Conservation (phyloP, 164 flowering plant genomes). For the Stephania yunnanensis region DNA sequence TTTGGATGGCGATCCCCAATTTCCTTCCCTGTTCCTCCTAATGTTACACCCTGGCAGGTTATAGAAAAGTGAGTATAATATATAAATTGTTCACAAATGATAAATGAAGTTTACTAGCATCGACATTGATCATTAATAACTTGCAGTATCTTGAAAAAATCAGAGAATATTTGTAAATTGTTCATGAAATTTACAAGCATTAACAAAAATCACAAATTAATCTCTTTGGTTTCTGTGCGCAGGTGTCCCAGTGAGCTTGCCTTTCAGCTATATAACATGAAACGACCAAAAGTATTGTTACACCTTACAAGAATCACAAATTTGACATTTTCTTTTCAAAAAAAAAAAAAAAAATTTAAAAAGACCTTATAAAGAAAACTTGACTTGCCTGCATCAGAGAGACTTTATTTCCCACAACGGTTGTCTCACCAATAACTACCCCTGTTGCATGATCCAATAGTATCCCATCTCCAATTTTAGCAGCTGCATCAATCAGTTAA, state of each 20-base stretch:
- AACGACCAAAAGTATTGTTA: no score
- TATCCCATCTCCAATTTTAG: conserved; percentile 79
- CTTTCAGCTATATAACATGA: no score
- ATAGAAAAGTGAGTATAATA: conserved; percentile 1
- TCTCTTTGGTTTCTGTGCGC: background rate
- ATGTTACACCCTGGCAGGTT: conserved; percentile 56
- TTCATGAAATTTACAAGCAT: background rate
- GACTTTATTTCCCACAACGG: conserved; percentile 75
- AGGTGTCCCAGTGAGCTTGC: background rate
- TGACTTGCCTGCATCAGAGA: conserved; percentile 77
- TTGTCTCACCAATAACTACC: conserved; percentile 92
- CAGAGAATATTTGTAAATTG: background rate
- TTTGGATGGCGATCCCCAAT: conserved; percentile 80
- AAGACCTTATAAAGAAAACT: background rate
- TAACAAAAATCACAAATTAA: background rate
- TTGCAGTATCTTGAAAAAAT: background rate
- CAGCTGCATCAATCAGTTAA: conserved; percentile 43
- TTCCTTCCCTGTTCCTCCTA: conserved; percentile 78
- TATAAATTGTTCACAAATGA: background rate
- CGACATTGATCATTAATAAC: background rate
- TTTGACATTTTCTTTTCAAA: background rate
- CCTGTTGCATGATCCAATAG: conserved; percentile 83
- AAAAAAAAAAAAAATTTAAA: background rate
- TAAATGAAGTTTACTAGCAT: background rate
- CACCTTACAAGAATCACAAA: background rate